Evolutionary conservation across 73 alveolate species (phyloP), one percentile per base, ranked within the genome.

Genomic region (Paramecium bursaria): DNA sequence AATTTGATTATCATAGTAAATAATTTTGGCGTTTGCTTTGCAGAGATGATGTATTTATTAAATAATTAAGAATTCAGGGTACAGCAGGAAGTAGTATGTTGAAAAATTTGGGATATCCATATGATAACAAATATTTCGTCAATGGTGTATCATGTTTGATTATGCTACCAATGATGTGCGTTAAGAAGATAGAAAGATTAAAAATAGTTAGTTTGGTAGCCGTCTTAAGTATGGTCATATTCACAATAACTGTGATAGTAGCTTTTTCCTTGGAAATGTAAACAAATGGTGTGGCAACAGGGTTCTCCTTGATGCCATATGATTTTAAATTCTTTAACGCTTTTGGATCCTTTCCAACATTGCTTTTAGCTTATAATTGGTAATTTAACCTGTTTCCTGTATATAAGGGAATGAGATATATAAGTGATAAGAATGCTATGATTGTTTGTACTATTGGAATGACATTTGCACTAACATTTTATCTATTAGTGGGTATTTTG

Each of bases 1-100:
- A 67, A 42, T 67, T 42, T 67, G 35, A 31, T 67, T 25, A 67
- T 67, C 7, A 33, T 67, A 15, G 44, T 67, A 31, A 67, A 67
- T 30, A 67, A 67, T 67, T 67, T 67, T 35, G 82, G 82, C n/a
- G 22, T 67, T 25, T 67, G 82, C 14, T 67, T 67, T 67, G 82
- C 82, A 4, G 82, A 67, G 22, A 67, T 67, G 82, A 67, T 42
- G 49, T 39, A 39, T 7, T 39, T 39, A 39, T 7, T 39, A 39
- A 39, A 7, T 7, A 39, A 7, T 7, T 39, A 7, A 39, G 49
- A 4, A 67, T 67, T n/a, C 7, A 67, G 14, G 55, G 60, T 17
- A 67, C 82, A 0, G 55, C 82, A 2, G 35, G 21, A 21, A 11
- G 44, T 10, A 67, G 44, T 35, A 17, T 33, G 7, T 14, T 42